These are phyloP conservation scores for Azolla pinnata DNA, from an alignment of 75 land plant genomes.

Conservation along the genomic window DNA sequence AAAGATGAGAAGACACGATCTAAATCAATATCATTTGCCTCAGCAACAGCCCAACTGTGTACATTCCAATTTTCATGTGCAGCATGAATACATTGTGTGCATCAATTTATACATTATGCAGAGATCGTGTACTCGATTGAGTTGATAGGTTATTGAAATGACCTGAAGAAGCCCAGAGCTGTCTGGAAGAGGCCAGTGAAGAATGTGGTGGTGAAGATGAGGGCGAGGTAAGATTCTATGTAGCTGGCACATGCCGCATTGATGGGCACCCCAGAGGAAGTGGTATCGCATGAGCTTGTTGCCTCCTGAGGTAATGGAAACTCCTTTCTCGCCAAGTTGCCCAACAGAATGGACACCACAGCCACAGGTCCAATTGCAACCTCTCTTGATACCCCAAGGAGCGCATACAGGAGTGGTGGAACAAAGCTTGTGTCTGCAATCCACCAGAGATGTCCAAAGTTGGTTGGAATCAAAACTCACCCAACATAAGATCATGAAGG, in stretches of 20 bases:
- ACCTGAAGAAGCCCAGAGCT: constrained; percentile 64
- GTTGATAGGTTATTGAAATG: not conserved
- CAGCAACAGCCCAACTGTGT: too few relatives aligned
- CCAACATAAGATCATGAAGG: too few relatives aligned
- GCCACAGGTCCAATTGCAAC: constrained; percentile 81
- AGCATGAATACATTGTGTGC: too few relatives aligned
- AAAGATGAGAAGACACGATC: too few relatives aligned
- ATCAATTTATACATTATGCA: too few relatives aligned
- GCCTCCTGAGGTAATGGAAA: not conserved
- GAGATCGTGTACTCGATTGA: too few relatives aligned
- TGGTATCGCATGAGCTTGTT: constrained; percentile 36
- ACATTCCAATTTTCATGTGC: too few relatives aligned
- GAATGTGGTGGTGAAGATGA: constrained; percentile 58
- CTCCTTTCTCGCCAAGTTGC: constrained; percentile 36
- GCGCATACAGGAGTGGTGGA: constrained; percentile 70
- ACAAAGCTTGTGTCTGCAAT: constrained; percentile 60
- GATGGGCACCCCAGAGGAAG: not conserved
- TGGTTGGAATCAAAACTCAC: not conserved
- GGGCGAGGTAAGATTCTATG: constrained; percentile 20
- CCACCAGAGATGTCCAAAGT: not conserved
- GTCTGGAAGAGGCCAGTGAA: constrained; percentile 68
- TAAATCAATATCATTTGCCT: too few relatives aligned
- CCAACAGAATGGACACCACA: constrained; percentile 59
- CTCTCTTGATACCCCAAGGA: constrained; percentile 74
- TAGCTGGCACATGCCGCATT: not conserved